Base-by-base conservation (phyloP, 1,139 yeast genomes). In the Lodderomyces pseudojiufengensis region DNA sequence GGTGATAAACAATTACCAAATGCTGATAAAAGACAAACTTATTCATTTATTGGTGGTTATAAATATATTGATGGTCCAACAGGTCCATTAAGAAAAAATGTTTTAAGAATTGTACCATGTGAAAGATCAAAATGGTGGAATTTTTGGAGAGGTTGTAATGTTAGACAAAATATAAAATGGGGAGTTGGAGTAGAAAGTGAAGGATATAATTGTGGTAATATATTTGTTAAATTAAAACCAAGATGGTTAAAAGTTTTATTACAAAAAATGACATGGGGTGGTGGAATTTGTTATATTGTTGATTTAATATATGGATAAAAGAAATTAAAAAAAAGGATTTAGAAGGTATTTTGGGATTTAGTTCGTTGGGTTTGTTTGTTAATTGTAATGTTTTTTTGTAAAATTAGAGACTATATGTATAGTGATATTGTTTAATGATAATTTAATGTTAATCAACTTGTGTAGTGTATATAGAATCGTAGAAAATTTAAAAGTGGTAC, bases 151-250 rank as follows among this genome's bases (percentile, higher is more conserved):
- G 83, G 87, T 1, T 92, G 98, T 59, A 83, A 82, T 13, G 78
- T 90, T 3, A 65, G 96, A 38, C 70, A 76, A 36, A 78, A 79
- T 47, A 77, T 84, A 35, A 78, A 84, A 43, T 76, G 84, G 71
- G 97, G 97, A 0, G 78, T 84, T 46, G 97, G 97, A 0, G 76
- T 86, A 14, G 97, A 90, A 51, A 78, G 84, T 42, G 95, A 88
- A 51, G 90, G 90, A 3, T 70, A 70, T 52, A 76, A 75, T 46
- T 78, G 84, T 54, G 90, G 88, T 3, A 70, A 76, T 41, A 46
- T 80, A 10, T 76, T 82, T 43, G 65, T 72, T 27, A 62, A 62
- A 40, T 61, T 81, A 5, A 61, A 65, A 41, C 84, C 85, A 2
- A 54, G 43, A 12, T 63, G 76, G 66, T 48, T 81, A 26, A 59